These are phyloP conservation scores for Hsuehochloa calcarea DNA, from an alignment of 176 grass and related monocot species.

Conservation along the genomic window DNA sequence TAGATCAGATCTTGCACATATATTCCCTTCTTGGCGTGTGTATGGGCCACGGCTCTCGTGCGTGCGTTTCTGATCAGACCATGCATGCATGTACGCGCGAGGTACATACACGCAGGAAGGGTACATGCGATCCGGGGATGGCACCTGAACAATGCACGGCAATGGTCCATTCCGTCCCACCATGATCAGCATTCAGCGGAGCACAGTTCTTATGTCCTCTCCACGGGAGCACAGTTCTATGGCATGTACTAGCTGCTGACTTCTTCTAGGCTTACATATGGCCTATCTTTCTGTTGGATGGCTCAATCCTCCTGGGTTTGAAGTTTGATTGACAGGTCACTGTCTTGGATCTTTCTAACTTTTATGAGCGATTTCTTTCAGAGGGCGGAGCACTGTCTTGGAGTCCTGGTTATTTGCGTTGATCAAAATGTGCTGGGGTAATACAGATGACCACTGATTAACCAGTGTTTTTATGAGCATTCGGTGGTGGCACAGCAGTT, in stretches of 20 bases:
- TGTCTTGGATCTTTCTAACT: not conserved
- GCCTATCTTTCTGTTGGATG: too few relatives aligned
- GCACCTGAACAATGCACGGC: conserved; percentile 1
- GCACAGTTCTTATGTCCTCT: not conserved
- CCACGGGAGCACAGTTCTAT: not conserved
- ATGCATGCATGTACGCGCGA: not conserved
- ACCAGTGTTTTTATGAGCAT: too few relatives aligned
- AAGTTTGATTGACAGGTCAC: not conserved
- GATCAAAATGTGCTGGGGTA: not conserved
- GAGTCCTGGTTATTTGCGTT: not conserved
- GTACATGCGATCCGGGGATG: not conserved
- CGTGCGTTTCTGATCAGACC: not conserved
- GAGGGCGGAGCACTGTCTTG: not conserved
- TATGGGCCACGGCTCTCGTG: not conserved
- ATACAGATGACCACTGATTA: too few relatives aligned
- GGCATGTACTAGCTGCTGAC: not conserved
- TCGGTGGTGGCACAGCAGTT: too few relatives aligned
- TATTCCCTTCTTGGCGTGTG: not conserved
- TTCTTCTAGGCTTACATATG: not conserved
- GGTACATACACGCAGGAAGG: not conserved
- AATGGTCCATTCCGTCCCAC: not conserved
- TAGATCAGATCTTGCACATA: not conserved
- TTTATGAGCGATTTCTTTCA: not conserved
- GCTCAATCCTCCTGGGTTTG: too few relatives aligned
- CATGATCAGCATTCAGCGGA: not conserved